Conservation (phyloP, 345 rosid genomes). For the Lepidium didymum region DNA sequence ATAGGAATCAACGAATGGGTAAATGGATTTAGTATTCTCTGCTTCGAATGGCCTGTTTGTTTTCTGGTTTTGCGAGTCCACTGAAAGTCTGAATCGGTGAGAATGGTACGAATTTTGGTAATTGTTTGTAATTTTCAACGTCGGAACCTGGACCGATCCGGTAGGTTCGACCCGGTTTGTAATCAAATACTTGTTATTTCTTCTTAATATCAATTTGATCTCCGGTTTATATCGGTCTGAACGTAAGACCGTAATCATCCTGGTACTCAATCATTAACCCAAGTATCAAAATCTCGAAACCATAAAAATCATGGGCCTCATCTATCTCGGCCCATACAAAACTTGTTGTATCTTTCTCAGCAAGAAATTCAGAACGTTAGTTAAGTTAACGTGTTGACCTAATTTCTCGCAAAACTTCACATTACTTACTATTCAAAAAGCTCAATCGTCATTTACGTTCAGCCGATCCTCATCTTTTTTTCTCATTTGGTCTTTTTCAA, state of each 20-base stretch:
- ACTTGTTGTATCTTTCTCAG: no score
- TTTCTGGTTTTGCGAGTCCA: conserved; percentile 7
- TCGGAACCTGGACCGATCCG: no score
- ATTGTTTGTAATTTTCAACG: neutral
- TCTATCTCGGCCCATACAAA: no score
- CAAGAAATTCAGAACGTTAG: neutral
- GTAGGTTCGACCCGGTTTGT: no score
- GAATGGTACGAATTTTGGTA: conserved; percentile 5
- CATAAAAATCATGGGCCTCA: no score
- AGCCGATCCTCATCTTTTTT: neutral
- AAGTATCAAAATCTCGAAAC: no score
- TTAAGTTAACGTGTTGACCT: conserved; percentile 11
- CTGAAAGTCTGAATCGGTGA: conserved; percentile 20
- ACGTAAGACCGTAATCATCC: no score
- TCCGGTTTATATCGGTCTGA: no score
- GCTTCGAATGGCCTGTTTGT: conserved; percentile 3
- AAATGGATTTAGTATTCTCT: conserved; percentile 5
- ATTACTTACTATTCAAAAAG: neutral
- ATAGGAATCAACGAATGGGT: conserved; percentile 8
- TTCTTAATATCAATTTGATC: no score
- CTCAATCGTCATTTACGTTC: conserved; percentile 18
- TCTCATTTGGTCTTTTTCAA: neutral
- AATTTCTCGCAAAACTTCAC: conserved; percentile 17
- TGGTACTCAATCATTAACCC: no score
- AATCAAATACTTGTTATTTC: no score